These are phyloP conservation scores for Heimioporus sp. DNA, from an alignment of 768 basidiomycete genomes.

Conservation along the genomic window DNA sequence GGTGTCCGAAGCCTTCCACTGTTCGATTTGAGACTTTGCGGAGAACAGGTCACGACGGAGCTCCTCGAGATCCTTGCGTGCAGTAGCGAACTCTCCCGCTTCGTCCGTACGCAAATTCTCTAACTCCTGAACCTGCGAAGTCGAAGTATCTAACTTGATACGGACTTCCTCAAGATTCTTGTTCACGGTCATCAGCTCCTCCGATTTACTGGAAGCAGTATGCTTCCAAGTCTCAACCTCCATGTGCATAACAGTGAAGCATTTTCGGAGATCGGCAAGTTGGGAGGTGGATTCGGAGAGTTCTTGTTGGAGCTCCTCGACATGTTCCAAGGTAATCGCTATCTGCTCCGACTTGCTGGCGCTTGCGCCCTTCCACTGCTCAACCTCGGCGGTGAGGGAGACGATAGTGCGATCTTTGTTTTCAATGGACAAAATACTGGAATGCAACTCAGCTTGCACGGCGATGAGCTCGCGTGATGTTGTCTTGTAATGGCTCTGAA, in stretches of 20 bases:
- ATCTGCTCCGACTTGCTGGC: neutral
- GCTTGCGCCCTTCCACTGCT: neutral
- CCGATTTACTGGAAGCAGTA: neutral
- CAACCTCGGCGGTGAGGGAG: neutral
- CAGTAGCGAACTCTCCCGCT: neutral
- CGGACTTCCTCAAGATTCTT: neutral
- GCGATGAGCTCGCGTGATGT: neutral
- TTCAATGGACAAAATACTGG: neutral
- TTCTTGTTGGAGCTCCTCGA: neutral
- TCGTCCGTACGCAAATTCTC: neutral
- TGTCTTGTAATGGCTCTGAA: neutral
- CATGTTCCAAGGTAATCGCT: neutral
- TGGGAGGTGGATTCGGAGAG: neutral
- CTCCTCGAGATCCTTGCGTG: neutral
- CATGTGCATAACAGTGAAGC: neutral
- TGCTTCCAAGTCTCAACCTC: slow-evolving; percentile 3
- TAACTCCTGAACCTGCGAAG: neutral
- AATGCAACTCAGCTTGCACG: neutral
- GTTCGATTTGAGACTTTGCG: neutral
- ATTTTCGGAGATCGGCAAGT: neutral
- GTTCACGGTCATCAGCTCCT: neutral
- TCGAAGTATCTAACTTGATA: neutral
- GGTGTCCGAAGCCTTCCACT: neutral
- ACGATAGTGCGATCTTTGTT: neutral
- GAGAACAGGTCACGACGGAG: neutral